Evolutionary conservation across 2,329 filamentous ascomycete species (phyloP), one percentile per base, ranked within the genome.

Genomic region (Aspergillus unguis): DNA sequence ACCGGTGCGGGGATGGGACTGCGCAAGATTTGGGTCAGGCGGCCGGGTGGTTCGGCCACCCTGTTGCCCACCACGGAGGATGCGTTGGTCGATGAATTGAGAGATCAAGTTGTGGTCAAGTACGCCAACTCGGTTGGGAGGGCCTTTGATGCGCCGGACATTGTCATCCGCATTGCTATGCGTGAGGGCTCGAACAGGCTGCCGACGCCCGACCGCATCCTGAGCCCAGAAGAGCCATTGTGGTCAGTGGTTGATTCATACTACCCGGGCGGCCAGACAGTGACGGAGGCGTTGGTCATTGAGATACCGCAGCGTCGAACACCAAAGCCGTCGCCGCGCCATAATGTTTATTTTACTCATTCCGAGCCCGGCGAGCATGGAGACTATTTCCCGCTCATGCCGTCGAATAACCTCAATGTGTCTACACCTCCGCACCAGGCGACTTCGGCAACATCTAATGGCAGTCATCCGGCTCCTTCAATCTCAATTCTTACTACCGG

Each of bases 21-120:
- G 48, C 71, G 90, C 69, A 96, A 95, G 79, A 85, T 97, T 63
- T 99, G 94, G 94, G 92, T 97, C 68, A 94, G 88, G 77, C 83
- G 92, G 64, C 88, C 88, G 23, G 82, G 86, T 59, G 88, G 86
- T 54, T 96, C 92, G 52, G 85, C 92, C 36, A 99, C 94, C 10
- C 79, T 94, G 64, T 87, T 99, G 50, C 85, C 87, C 55, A 88
- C 95, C 63, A 81, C 84, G 62, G 88, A 95, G 65, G 90, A 95
- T 64, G 91, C 96, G 66, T 76, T 97, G 62, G 92, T 97, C 52
- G 94, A 99, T 71, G 92, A 96, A 72, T 86, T 96, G 56, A 87
- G 92, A 62, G 94, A 96, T 62, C 84, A 90, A 78, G 94, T 97
- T 52, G 77, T 97, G 62, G 85, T 84, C 65, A 97, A 97, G 76